Conservation (phyloP, 2,329 filamentous ascomycete genomes). For the Colletotrichum liaoningense region DNA sequence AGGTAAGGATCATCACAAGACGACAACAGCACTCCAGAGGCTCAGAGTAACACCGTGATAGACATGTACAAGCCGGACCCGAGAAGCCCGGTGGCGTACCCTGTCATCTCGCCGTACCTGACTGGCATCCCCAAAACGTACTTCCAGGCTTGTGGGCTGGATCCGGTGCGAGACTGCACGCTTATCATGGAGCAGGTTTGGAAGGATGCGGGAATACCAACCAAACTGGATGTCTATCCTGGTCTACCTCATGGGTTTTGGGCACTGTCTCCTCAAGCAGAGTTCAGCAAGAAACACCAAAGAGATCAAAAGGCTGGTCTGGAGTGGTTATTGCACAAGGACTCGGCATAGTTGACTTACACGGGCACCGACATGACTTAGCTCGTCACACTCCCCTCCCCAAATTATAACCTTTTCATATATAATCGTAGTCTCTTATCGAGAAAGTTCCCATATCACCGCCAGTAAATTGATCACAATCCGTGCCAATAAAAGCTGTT, state of each 20-base stretch:
- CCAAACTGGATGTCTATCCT: constrained; percentile 43
- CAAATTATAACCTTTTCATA: not conserved
- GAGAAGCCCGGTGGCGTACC: constrained; percentile 41
- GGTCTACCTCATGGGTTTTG: constrained; percentile 46
- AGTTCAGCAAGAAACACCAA: constrained; percentile 38
- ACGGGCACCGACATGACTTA: not conserved
- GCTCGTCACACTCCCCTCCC: not conserved
- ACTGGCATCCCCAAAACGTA: constrained; percentile 45
- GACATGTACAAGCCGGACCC: constrained; percentile 42
- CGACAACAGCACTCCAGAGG: not conserved
- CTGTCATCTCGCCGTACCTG: constrained; percentile 39
- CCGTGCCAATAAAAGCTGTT: not conserved
- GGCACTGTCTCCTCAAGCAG: constrained; percentile 40
- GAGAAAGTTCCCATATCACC: no score
- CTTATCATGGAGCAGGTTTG: constrained; percentile 45
- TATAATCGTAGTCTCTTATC: no score
- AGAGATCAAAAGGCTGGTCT: constrained; percentile 39
- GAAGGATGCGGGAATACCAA: constrained; percentile 42
- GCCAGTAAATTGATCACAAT: not conserved
- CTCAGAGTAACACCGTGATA: constrained; percentile 18
- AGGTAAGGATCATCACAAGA: constrained; percentile 33
- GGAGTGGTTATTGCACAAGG: constrained; percentile 37
- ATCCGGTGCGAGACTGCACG: constrained; percentile 44
- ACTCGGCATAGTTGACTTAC: not conserved
- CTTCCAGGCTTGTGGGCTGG: constrained; percentile 45